Conservation (phyloP, 805 yeast species). For the Hanseniaspora nectarophila region DNA sequence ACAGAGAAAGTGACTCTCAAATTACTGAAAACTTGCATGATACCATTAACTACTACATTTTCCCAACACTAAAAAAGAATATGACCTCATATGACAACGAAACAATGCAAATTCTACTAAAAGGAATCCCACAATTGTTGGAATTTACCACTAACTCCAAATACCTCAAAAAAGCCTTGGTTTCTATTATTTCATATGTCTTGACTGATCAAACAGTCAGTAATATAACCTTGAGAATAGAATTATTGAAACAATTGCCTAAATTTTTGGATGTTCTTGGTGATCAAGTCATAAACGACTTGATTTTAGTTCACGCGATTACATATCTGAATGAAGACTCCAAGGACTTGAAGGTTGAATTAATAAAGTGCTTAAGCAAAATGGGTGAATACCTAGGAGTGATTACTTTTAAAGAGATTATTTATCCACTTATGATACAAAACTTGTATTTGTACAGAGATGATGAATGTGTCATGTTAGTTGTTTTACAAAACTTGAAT, state of each 20-base stretch:
- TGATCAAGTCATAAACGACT: conserved; percentile 74
- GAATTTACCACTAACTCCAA: not conserved
- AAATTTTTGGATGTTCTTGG: conserved; percentile 76
- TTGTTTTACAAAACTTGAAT: conserved; percentile 4
- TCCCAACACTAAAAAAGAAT: conserved; percentile 1
- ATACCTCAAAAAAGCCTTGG: conserved; percentile 36
- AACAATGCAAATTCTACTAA: not conserved
- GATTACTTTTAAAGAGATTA: conserved; percentile 71
- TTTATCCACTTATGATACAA: conserved; percentile 73
- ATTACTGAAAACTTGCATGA: conserved; percentile 33
- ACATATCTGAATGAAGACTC: conserved; percentile 79
- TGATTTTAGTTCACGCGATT: conserved; percentile 77
- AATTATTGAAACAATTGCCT: conserved; percentile 52
- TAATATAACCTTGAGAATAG: conserved; percentile 47
- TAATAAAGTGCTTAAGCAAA: conserved; percentile 59
- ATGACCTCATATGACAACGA: not conserved
- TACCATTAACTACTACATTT: conserved; percentile 1
- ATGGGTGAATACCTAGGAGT: conserved; percentile 74
- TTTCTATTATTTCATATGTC: conserved; percentile 49
- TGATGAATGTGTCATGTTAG: conserved; percentile 46
- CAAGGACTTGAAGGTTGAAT: conserved; percentile 51
- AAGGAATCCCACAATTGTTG: not conserved
- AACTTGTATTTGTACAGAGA: conserved; percentile 43
- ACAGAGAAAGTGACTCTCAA: conserved; percentile 39
- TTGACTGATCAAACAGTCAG: conserved; percentile 56